Conservation (phyloP, 495 filamentous ascomycete species). For the Hyaloscypha bicolor region DNA sequence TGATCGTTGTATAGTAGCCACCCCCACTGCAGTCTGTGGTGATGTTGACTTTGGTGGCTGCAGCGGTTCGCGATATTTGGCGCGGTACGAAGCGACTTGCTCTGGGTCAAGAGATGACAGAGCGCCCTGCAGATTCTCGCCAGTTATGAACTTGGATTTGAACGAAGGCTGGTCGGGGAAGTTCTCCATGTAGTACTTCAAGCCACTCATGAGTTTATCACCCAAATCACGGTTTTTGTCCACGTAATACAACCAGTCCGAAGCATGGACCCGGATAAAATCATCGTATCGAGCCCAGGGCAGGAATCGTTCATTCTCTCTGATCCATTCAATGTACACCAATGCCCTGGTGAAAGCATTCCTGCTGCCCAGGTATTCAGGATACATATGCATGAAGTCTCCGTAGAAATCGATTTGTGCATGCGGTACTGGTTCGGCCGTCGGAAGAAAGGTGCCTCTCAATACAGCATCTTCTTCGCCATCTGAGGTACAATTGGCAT, state of each 20-base stretch:
- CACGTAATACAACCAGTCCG: conserved; percentile 46
- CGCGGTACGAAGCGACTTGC: conserved; percentile 2
- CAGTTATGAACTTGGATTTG: conserved; percentile 39
- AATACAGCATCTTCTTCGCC: not conserved
- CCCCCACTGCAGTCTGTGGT: not conserved
- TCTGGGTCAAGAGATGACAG: conserved; percentile 19
- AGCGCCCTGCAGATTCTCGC: conserved; percentile 38
- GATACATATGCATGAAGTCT: conserved; percentile 59
- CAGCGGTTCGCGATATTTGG: not conserved
- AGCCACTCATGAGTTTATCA: conserved; percentile 34
- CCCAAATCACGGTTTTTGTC: conserved; percentile 33
- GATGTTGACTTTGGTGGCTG: not conserved
- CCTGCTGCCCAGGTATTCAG: conserved; percentile 55
- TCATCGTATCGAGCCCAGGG: conserved; percentile 67
- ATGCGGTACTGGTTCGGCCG: not conserved
- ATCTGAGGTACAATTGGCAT: not conserved
- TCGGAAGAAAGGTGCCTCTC: not conserved
- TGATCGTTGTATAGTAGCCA: not conserved
- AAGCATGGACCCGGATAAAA: conserved; percentile 57
- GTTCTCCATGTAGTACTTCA: conserved; percentile 48
- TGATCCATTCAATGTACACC: conserved; percentile 53
- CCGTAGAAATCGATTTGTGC: conserved; percentile 38
- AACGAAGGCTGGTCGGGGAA: conserved; percentile 13
- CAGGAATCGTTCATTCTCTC: conserved; percentile 41
- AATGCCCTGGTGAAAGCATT: conserved; percentile 57